These are phyloP conservation scores for Phytophthora pseudosyringae DNA, from an alignment of 352 stramenopile species.

Conservation along the genomic window DNA sequence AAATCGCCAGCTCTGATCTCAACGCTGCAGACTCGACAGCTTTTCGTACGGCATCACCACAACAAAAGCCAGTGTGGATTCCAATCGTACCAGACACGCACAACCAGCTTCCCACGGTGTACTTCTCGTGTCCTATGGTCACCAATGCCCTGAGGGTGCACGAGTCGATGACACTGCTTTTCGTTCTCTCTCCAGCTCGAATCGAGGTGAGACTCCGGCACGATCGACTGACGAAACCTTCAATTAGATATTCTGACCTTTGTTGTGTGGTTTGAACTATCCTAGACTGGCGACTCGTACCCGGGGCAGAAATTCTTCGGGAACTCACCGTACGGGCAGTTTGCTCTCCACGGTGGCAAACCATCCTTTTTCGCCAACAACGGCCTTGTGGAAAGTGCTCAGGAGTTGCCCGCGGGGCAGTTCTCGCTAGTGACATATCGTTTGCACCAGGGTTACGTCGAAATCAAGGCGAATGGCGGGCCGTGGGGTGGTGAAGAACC, in stretches of 20 bases:
- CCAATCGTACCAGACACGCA: slow-evolving; percentile 32
- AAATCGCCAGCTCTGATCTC: slow-evolving; percentile 24
- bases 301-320: slow-evolving; percentile 72
- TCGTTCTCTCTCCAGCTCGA: slow-evolving; percentile 55
- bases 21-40: slow-evolving; percentile 23
- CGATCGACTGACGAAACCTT: neutral
- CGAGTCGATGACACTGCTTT: slow-evolving; percentile 72
- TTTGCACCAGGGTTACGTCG: slow-evolving; percentile 43
- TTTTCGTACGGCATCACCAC: slow-evolving; percentile 19
- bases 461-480: slow-evolving; percentile 53
- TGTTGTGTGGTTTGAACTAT: neutral
- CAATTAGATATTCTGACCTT: slow-evolving; percentile 3
- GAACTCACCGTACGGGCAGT: slow-evolving; percentile 72
- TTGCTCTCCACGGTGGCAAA: slow-evolving; percentile 63
- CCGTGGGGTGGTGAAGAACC: slow-evolving; percentile 30
- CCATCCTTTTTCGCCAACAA: slow-evolving; percentile 60
- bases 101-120: slow-evolving; percentile 43
- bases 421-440: slow-evolving; percentile 58
- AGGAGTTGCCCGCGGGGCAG: slow-evolving; percentile 23
- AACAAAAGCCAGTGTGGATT: slow-evolving; percentile 38
- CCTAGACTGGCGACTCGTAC: slow-evolving; percentile 45
- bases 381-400: slow-evolving; percentile 44
- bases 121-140: slow-evolving; percentile 61
- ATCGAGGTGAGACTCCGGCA: slow-evolving; percentile 42
- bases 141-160: slow-evolving; percentile 41